Evolutionary conservation across 192 early-diverging fungal species (phyloP), one percentile per base, ranked within the genome.

Genomic region (Phlyctochytrium arcticum): DNA sequence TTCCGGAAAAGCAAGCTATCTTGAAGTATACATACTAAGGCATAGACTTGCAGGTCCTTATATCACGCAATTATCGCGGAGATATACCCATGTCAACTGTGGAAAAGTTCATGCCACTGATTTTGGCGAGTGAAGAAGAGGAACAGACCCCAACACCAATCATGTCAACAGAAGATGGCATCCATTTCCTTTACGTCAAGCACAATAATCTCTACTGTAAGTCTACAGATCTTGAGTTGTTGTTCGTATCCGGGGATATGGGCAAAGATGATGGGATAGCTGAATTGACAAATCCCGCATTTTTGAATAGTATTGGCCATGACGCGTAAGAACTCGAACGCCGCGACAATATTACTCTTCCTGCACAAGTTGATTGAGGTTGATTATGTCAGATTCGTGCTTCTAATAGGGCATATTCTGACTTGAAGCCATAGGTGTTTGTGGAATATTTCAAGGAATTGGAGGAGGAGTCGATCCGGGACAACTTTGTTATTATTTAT

Each of bases 241-340:
- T n/a, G n/a, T n/a, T n/a, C n/a, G n/a, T n/a, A n/a, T n/a, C n/a
- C n/a, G n/a, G n/a, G n/a, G n/a, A n/a, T n/a, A n/a, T n/a, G n/a
- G n/a, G n/a, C n/a, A n/a, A n/a, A n/a, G n/a, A n/a, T n/a, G n/a
- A n/a, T n/a, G n/a, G n/a, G n/a, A n/a, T n/a, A n/a, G n/a, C n/a
- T n/a, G n/a, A n/a, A n/a, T n/a, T n/a, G n/a, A n/a, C n/a, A n/a
- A n/a, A n/a, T 56, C 36, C n/a, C n/a, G n/a, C n/a, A n/a, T n/a
- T n/a, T n/a, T n/a, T n/a, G n/a, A 31, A 9, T 62, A 93, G 89
- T 99, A 72, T 80, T 99, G 57, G 94, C 94, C 6, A 84, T 96
- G 72, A 95, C 93, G 15, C 88, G 93, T 70, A 96, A 95, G 73
- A 99, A 99, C 79, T 91, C 95, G 34, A 98, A 98, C 68, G 97